Base-by-base conservation (phyloP, 2,329 filamentous ascomycete genomes). In the Fusarium xyrophilum region DNA sequence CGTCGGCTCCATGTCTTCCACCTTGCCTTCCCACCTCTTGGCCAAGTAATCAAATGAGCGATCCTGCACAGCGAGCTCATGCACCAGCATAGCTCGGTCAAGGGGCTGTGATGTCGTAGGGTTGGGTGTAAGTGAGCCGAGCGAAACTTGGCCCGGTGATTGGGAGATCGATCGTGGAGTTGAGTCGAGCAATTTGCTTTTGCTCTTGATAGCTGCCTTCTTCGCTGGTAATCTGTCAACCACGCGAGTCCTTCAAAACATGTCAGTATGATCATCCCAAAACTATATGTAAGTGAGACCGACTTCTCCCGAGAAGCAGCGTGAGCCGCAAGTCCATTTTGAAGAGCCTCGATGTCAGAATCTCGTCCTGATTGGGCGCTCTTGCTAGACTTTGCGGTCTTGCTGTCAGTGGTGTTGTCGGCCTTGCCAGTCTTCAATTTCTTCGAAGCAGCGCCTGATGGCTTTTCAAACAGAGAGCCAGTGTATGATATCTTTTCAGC, bases 11-110 rank as follows among this genome's bases (percentile, higher is more conserved):
- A 90, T 83, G 19, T 89, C 87, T n/a, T 82, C 77, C 35, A 83
- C 81, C 14, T 82, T 79, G 50, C 85, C 84, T 2, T 82, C 76
- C 82, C 85, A 88, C 52, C 83, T 84, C 47, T 78, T 76, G 56
- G 79, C 76, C 5, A 90, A 75, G 53, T 84, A 81, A 11, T 84
- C 80, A 23, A 83, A 82, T 2, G 82, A 76, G 67, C 83, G 81
- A 17, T 88, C 84, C 60, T 81, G 78, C 10, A 85, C 82, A 33
- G 88, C 88, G 23, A 90, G 78, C 68, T 89, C 85, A 74, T 90
- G 88, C 30, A 90, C 86, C 23, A 90, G 79, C 27, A 84, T 80
- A 58, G 76, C 83, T 69, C 83, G 81, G 70, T 86, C 84, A 36
- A 84, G 74, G 33, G 82, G 77, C 63, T 87, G 82, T 2, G 85